Conservation (phyloP, 352 stramenopile species). For the Phytopythium litorale region DNA sequence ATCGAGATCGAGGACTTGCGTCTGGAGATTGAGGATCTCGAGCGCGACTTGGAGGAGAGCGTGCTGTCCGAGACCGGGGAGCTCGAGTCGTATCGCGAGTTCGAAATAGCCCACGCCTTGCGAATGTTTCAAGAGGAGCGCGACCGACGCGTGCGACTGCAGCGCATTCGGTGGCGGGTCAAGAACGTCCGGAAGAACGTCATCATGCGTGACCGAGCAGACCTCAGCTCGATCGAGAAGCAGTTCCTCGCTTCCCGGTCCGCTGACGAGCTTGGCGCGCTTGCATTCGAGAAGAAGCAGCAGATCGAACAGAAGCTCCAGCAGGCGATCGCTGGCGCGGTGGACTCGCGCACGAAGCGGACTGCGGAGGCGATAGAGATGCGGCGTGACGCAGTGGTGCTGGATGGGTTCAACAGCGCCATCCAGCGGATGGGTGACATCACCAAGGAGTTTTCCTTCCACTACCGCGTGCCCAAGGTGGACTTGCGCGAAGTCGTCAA, state of each 20-base stretch:
- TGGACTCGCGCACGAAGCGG: slow-evolving; percentile 33
- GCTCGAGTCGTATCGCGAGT: slow-evolving; percentile 50
- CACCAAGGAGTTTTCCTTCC: slow-evolving; percentile 47
- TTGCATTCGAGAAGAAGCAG: slow-evolving; percentile 58
- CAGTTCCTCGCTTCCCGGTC: slow-evolving; percentile 34
- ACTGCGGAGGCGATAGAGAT: slow-evolving; percentile 38
- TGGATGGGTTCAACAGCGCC: slow-evolving; percentile 44
- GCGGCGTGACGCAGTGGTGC: slow-evolving; percentile 32
- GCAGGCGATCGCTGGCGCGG: slow-evolving; percentile 38
- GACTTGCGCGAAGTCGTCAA: slow-evolving; percentile 45
- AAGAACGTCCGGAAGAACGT: slow-evolving; percentile 56
- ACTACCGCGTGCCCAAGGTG: slow-evolving; percentile 54
- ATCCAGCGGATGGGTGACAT: slow-evolving; percentile 51
- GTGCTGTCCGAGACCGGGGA: slow-evolving; percentile 61
- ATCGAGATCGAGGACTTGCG: slow-evolving; percentile 64
- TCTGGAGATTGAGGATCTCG: slow-evolving; percentile 74
- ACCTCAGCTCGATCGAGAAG: slow-evolving; percentile 28
- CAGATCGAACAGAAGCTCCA: slow-evolving; percentile 41
- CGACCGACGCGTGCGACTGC: slow-evolving; percentile 30
- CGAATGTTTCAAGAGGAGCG: slow-evolving; percentile 39
- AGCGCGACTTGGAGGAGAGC: slow-evolving; percentile 70
- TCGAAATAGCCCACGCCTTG: slow-evolving; percentile 45
- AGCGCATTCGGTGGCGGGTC: slow-evolving; percentile 63
- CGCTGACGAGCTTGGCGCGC: slow-evolving; percentile 44
- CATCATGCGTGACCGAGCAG: slow-evolving; percentile 35